Evolutionary conservation across 306 rosid species (phyloP).

Genomic region (Astragalus glycyphyllos): DNA sequence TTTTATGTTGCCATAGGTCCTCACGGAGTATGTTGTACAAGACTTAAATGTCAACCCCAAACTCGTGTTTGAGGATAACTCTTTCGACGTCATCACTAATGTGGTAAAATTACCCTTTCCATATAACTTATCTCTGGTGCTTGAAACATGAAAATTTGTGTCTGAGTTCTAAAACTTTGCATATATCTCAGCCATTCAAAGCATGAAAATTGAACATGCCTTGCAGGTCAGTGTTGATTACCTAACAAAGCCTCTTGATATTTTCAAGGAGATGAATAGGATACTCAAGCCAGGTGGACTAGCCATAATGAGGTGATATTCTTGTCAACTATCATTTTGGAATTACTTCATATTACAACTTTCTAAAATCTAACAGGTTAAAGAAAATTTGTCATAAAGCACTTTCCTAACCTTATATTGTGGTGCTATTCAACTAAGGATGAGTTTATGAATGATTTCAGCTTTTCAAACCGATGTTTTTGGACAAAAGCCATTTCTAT

Average conservation of each 20-base stretch:
- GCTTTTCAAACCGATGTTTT: constrained; percentile 86
- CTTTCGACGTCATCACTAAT: constrained; percentile 75
- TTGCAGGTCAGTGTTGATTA: constrained; percentile 87
- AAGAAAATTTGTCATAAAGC: constrained; percentile 8
- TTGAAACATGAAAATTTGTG: constrained; percentile 24
- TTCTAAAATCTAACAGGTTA: constrained; percentile 20
- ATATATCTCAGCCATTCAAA: constrained; percentile 12
- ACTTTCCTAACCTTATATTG: too few species aligned
- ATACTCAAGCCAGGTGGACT: constrained; percentile 82
- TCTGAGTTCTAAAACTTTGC: constrained; percentile 15
- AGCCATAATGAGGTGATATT: constrained; percentile 71
- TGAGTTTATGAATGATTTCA: constrained; percentile 39
- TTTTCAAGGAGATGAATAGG: constrained; percentile 76
- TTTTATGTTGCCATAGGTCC: constrained; percentile 60
- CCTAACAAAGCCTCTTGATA: constrained; percentile 73
- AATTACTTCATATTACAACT: constrained; percentile 23
- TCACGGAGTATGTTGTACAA: constrained; percentile 67
- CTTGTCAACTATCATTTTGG: constrained; percentile 26
- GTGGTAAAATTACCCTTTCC: constrained; percentile 55
- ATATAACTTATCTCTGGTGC: not conserved
- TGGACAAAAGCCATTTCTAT: constrained; percentile 81
- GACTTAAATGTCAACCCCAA: constrained; percentile 77
- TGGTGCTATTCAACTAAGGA: too few species aligned
- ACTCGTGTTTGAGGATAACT: constrained; percentile 74
- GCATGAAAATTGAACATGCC: constrained; percentile 27